A percentile compares a stretch with the other conserved stretches of the same genome.
phyloP scores from a whole-genome alignment of 2,329 filamentous ascomycete genomes.

The Gyromitra esculenta region DNA sequence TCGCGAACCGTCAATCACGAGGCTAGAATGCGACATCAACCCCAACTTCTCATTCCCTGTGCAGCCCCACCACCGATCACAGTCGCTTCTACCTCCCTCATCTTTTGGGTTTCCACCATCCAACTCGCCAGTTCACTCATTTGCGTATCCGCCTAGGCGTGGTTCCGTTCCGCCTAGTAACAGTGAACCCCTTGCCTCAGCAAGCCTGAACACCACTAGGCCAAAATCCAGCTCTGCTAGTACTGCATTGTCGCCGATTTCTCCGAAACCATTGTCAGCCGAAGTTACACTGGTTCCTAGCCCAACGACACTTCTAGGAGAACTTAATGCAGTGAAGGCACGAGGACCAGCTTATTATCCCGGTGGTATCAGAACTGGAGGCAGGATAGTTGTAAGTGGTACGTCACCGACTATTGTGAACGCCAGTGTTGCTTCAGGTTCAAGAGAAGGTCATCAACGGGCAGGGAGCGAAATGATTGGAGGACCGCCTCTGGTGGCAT shows the following conservation, averaged over 20 bases:
- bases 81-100: conserved; percentile 48
- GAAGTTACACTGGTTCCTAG: conserved; percentile 26
- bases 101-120: conserved; percentile 37
- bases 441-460: conserved; percentile 37
- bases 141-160: conserved; percentile 52
- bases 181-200: conserved; percentile 34
- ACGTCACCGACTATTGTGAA: conserved; percentile 51
- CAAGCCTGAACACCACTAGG: conserved; percentile 38
- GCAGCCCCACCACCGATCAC: conserved; percentile 47
- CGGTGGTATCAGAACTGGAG: conserved; percentile 39
- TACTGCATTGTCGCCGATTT: conserved; percentile 38
- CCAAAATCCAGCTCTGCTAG: conserved; percentile 52
- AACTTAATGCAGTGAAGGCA: conserved; percentile 14
- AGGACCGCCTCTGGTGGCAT: conserved; percentile 38
- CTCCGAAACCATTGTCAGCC: conserved; percentile 31
- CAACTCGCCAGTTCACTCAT: conserved; percentile 28
- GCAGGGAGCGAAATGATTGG: conserved; percentile 48
- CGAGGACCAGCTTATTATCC: conserved; percentile 30
- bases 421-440: conserved; percentile 38
- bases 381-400: conserved; percentile 46
- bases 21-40: conserved; percentile 53
- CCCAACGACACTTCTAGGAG: conserved; percentile 17
- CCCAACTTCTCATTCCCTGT: conserved; percentile 53
- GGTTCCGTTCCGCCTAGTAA: conserved; percentile 51
- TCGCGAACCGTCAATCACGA: conserved; percentile 52